Conservation (phyloP, 495 filamentous ascomycete genomes). For the Podospora comata region DNA sequence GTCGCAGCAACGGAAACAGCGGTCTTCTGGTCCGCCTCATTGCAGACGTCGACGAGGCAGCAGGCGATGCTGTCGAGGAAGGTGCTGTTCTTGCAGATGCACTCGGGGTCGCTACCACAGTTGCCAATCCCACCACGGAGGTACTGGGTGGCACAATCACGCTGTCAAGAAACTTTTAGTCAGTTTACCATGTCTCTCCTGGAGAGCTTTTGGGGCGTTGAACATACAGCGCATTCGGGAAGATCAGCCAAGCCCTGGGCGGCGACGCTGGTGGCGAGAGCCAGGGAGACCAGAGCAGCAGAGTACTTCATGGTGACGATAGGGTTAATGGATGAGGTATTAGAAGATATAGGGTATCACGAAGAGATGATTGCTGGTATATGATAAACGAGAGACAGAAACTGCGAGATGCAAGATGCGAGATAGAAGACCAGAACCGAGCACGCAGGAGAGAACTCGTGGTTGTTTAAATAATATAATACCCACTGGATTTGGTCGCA, state of each 20-base stretch:
- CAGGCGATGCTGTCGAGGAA: constrained; percentile 64
- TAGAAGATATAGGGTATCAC: neutral
- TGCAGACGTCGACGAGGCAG: constrained; percentile 61
- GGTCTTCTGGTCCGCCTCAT: constrained; percentile 48
- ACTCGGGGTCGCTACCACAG: constrained; percentile 59
- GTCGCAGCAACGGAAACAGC: constrained; percentile 35
- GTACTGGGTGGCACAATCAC: constrained; percentile 52
- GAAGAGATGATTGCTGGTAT: neutral
- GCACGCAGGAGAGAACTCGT: neutral
- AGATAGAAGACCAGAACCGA: neutral
- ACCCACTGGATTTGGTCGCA: neutral
- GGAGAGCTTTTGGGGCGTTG: neutral
- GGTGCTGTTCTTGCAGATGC: constrained; percentile 60
- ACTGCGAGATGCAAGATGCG: neutral
- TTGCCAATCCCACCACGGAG: constrained; percentile 44
- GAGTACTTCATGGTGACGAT: constrained; percentile 39
- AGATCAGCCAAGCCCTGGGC: constrained; percentile 45
- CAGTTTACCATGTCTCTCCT: constrained; percentile 2
- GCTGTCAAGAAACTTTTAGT: constrained; percentile 35
- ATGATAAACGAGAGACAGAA: constrained; percentile 8
- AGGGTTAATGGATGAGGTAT: constrained; percentile 2
- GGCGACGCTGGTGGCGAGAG: constrained; percentile 31
- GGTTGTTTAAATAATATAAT: constrained; percentile 1
- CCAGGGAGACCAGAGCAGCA: constrained; percentile 32
- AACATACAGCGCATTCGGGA: constrained; percentile 55